Evolutionary conservation across 495 filamentous ascomycete genomes (phyloP).

Genomic region (Hypoxylon rickii): DNA sequence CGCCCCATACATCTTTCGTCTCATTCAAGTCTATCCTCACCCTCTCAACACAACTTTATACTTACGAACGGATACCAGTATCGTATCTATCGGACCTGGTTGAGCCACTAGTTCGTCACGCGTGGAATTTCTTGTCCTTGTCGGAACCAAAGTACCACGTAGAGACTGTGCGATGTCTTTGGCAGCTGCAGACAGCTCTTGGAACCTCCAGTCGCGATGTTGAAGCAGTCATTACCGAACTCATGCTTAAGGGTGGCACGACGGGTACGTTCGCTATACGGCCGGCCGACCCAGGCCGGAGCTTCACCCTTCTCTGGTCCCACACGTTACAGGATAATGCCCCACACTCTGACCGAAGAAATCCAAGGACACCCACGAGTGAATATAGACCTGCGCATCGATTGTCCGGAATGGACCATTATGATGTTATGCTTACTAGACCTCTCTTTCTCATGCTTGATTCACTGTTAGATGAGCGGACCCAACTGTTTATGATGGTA

Average conservation of each 20-base stretch:
- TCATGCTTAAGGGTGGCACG: conserved; percentile 65
- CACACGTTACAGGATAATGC: conserved; percentile 71
- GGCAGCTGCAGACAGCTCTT: conserved; percentile 74
- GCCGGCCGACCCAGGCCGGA: conserved; percentile 60
- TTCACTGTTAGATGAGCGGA: conserved; percentile 70
- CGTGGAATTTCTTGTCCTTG: conserved; percentile 82
- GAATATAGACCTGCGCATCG: conserved; percentile 54
- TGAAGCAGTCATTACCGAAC: conserved; percentile 76
- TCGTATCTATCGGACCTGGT: conserved; percentile 68
- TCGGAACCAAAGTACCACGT: conserved; percentile 88
- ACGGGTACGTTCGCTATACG: conserved; percentile 57
- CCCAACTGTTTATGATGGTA: conserved; percentile 74
- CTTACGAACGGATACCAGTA: conserved; percentile 57
- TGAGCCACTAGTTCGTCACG: conserved; percentile 65
- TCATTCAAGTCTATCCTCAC: conserved; percentile 65
- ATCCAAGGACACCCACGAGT: conserved; percentile 53
- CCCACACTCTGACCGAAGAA: conserved; percentile 49
- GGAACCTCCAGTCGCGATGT: conserved; percentile 59
- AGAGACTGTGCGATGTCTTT: conserved; percentile 83
- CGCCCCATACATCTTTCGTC: conserved; percentile 45
- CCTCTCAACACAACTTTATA: conserved; percentile 66
- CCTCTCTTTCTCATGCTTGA: conserved; percentile 86
- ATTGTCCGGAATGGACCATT: conserved; percentile 55
- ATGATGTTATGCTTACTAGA: conserved; percentile 74
- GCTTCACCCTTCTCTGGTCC: conserved; percentile 77